Conservation (phyloP, 495 filamentous ascomycete genomes). For the Oidiodendron maius region DNA sequence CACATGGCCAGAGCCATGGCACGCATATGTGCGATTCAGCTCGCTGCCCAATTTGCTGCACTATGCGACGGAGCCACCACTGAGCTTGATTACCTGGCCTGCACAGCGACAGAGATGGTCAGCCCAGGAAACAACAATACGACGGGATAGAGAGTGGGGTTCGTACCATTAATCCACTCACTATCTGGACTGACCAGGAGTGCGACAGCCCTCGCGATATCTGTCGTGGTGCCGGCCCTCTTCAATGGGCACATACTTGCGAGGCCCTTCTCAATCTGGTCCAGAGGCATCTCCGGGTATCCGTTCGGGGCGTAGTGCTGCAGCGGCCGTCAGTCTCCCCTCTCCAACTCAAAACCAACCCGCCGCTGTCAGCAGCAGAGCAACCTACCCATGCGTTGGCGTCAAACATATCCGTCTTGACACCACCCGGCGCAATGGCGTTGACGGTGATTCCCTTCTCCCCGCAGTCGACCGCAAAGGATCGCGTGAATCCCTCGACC, state of each 20-base stretch:
- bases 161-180: slow-evolving; percentile 60
- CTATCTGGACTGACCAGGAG: slow-evolving; percentile 52
- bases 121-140: neutral
- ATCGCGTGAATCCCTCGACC: slow-evolving; percentile 71
- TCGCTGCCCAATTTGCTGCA: too few species aligned
- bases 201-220: slow-evolving; percentile 37
- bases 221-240: slow-evolving; percentile 50
- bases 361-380: slow-evolving; percentile 66
- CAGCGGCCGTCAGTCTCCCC: slow-evolving; percentile 28
- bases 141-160: slow-evolving; percentile 14
- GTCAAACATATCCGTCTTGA: slow-evolving; percentile 76
- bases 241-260: slow-evolving; percentile 41
- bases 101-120: neutral
- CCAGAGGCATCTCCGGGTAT: slow-evolving; percentile 29
- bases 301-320: slow-evolving; percentile 58
- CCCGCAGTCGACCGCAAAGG: slow-evolving; percentile 67
- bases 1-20: too few species aligned
- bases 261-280: slow-evolving; percentile 37
- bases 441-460: slow-evolving; percentile 71
- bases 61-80: slow-evolving; percentile 12
- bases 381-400: slow-evolving; percentile 48
- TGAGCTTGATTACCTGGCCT: slow-evolving; percentile 35
- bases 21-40: too few species aligned
- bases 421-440: slow-evolving; percentile 65
- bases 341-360: neutral